These are phyloP conservation scores for Trapa incisa DNA, from an alignment of 345 rosid species.

Conservation along the genomic window DNA sequence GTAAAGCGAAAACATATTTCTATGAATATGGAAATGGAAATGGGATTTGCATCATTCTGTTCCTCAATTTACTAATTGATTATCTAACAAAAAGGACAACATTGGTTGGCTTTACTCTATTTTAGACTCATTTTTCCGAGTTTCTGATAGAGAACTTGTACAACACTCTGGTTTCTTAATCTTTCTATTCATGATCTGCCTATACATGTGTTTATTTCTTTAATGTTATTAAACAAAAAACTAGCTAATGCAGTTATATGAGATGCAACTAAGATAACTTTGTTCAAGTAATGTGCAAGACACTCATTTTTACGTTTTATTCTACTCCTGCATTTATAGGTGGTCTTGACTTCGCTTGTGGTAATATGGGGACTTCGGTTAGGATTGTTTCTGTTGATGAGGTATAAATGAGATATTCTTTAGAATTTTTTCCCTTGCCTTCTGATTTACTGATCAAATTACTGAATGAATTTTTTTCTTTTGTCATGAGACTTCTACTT, in stretches of 20 bases:
- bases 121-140: background rate
- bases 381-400: constrained; percentile 57
- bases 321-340: constrained; percentile 28
- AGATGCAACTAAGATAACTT: background rate
- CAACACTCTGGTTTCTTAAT: background rate
- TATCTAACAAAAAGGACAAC: background rate
- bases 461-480: background rate
- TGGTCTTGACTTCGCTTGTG: constrained; percentile 55
- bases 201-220: background rate
- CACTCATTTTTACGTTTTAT: background rate
- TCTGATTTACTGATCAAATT: background rate
- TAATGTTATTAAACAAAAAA: background rate
- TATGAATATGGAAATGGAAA: background rate
- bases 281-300: background rate
- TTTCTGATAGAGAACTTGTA: background rate
- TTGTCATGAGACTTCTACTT: no score
- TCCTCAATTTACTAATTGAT: background rate
- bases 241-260: background rate
- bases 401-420: constrained; percentile 26
- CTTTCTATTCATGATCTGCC: background rate
- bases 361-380: constrained; percentile 84
- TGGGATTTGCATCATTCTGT: background rate
- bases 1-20: background rate
- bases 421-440: background rate
- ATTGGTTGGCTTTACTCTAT: background rate